Conservation (phyloP, 1,284 basidiomycete genomes). For the Trichosporon faecale region DNA sequence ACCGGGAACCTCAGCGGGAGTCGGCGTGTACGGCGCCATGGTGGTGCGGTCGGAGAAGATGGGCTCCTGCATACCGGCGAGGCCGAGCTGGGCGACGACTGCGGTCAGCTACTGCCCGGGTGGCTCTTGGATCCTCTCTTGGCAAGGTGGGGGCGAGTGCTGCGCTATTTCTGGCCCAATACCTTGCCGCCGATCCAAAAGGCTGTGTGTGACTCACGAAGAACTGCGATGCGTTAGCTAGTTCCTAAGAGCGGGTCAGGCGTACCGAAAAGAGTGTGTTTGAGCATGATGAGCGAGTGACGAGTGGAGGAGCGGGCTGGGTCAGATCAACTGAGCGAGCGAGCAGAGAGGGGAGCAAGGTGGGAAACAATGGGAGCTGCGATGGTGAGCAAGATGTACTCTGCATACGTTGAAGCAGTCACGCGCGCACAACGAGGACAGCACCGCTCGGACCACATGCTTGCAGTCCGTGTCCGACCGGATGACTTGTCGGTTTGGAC, state of each 20-base stretch:
- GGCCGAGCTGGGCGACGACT: neutral
- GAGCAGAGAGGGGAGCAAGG: no score
- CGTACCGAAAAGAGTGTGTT: neutral
- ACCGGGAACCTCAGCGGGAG: neutral
- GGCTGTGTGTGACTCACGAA: neutral
- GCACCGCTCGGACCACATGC: neutral
- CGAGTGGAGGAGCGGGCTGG: neutral
- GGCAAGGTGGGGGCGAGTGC: neutral
- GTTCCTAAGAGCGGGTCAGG: neutral
- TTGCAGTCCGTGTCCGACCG: neutral
- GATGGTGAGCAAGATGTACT: neutral
- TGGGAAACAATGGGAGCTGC: no score
- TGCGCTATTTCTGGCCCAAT: neutral
- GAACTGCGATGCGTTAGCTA: neutral
- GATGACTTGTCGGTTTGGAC: neutral
- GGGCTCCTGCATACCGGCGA: neutral
- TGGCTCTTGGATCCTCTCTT: neutral
- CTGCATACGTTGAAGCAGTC: no score
- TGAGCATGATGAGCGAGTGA: neutral
- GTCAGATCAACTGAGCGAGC: neutral
- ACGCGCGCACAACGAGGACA: neutral
- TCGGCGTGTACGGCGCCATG: slow-evolving; percentile 5
- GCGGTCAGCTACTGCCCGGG: neutral
- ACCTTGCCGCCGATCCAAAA: neutral
- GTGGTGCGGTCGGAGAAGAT: slow-evolving; percentile 4